Evolutionary conservation across 176 grass and related monocot species (phyloP).

Genomic region (Lolium multiflorum): DNA sequence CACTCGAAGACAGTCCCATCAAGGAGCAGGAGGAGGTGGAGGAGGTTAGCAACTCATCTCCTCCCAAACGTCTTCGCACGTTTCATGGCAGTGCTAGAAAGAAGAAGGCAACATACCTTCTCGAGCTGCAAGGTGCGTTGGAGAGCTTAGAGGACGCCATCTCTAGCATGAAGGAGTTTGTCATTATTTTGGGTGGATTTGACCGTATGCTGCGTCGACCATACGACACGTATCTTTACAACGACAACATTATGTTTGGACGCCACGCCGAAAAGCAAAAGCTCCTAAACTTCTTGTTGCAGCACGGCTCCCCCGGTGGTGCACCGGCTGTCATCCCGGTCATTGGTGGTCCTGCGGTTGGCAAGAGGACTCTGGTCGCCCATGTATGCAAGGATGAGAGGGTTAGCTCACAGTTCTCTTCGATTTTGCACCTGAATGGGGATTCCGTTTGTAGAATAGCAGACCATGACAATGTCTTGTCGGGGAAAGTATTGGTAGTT

Average conservation of each 20-base stretch:
- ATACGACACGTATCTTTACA: not conserved
- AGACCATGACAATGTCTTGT: not conserved
- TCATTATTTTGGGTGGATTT: conserved; percentile 13
- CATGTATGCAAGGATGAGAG: conserved; percentile 21
- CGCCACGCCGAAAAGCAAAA: not conserved
- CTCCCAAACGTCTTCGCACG: not conserved
- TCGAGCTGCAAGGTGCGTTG: not conserved
- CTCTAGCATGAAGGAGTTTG: not conserved
- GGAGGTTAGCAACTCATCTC: not conserved
- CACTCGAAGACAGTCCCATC: too few species aligned
- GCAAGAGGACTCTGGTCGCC: not conserved
- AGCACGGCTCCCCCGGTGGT: too few species aligned
- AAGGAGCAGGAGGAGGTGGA: not conserved
- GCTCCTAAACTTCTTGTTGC: not conserved
- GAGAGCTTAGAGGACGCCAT: not conserved
- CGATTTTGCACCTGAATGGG: not conserved
- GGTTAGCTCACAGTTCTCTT: not conserved
- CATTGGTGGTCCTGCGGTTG: not conserved
- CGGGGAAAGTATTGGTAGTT: not conserved
- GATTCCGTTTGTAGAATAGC: not conserved
- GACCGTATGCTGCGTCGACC: not conserved
- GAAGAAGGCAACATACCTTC: not conserved
- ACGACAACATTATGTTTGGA: not conserved
- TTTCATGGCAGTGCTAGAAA: not conserved
- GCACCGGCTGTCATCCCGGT: too few species aligned